phyloP scores from a whole-genome alignment of 2,329 filamentous ascomycete species.

The Cladosporium velox region DNA sequence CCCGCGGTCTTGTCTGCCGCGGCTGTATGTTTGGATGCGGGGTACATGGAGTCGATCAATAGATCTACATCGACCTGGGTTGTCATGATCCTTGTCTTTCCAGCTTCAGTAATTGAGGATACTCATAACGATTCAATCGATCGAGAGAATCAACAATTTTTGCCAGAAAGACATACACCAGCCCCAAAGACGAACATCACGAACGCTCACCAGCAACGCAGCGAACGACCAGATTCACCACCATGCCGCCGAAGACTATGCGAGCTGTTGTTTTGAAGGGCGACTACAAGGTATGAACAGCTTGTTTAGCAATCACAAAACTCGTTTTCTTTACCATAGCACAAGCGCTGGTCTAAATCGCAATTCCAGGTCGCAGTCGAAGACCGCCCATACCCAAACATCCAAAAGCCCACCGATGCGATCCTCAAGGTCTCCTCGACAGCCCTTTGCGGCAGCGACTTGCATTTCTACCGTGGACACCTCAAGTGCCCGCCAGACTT shows the following conservation, averaged over 20 bases:
- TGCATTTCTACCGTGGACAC: conserved; percentile 84
- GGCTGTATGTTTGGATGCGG: conserved; percentile 7
- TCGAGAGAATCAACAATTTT: neutral
- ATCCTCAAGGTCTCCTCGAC: conserved; percentile 82
- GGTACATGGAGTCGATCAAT: neutral
- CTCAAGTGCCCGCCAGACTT: conserved; percentile 67
- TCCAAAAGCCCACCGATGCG: conserved; percentile 71
- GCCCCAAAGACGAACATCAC: neutral
- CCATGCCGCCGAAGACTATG: conserved; percentile 60
- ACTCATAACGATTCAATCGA: neutral
- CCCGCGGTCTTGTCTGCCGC: neutral
- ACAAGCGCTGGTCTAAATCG: neutral
- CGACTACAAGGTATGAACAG: conserved; percentile 55
- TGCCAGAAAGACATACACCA: neutral
- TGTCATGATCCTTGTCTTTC: neutral
- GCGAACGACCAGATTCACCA: neutral
- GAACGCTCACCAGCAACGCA: too few relatives aligned
- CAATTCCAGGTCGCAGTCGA: conserved; percentile 55
- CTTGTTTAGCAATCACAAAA: conserved; percentile 26
- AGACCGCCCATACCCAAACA: conserved; percentile 73
- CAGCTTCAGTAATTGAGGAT: neutral
- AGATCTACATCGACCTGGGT: neutral
- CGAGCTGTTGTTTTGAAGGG: conserved; percentile 87
- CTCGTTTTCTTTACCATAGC: too few relatives aligned
- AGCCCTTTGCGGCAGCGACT: conserved; percentile 84